Conservation (phyloP, 768 basidiomycete species). For the Agaricus subrufescens region DNA sequence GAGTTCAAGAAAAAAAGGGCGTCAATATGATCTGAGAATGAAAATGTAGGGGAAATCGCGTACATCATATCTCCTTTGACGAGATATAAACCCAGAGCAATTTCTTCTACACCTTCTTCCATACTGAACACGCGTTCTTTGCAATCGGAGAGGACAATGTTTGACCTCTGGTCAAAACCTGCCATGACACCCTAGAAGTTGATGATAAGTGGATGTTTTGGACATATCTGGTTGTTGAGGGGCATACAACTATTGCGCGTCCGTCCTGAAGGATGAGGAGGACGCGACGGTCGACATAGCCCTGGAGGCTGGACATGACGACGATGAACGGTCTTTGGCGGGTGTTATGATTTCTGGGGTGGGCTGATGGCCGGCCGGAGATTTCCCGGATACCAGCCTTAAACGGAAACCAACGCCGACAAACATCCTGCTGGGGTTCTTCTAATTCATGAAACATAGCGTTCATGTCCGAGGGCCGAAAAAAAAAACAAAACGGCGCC, state of each 20-base stretch:
- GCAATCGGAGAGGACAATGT: constrained; percentile 91
- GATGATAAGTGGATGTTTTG: constrained; percentile 1
- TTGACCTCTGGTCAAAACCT: constrained; percentile 93
- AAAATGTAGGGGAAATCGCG: constrained; percentile 26
- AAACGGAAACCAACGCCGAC: neutral
- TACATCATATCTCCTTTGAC: constrained; percentile 99
- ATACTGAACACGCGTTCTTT: constrained; percentile 90
- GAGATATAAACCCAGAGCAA: constrained; percentile 90
- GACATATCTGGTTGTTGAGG: neutral
- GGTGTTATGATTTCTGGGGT: neutral
- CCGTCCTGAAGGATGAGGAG: constrained; percentile 95
- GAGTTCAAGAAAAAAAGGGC: neutral
- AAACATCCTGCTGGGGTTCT: no score
- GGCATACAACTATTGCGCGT: constrained; percentile 83
- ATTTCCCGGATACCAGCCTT: neutral
- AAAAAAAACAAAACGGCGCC: no score
- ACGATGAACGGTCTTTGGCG: constrained; percentile 8
- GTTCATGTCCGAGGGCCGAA: no score
- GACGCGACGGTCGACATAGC: constrained; percentile 91
- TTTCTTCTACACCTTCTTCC: constrained; percentile 92
- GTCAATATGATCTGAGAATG: neutral
- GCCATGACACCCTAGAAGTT: constrained; percentile 73
- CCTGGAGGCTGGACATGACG: constrained; percentile 83
- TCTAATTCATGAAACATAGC: neutral
- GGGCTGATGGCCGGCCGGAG: constrained; percentile 1